Evolutionary conservation across 139 green algal species (phyloP).

Genomic region (Monoraphidium neglectum): DNA sequence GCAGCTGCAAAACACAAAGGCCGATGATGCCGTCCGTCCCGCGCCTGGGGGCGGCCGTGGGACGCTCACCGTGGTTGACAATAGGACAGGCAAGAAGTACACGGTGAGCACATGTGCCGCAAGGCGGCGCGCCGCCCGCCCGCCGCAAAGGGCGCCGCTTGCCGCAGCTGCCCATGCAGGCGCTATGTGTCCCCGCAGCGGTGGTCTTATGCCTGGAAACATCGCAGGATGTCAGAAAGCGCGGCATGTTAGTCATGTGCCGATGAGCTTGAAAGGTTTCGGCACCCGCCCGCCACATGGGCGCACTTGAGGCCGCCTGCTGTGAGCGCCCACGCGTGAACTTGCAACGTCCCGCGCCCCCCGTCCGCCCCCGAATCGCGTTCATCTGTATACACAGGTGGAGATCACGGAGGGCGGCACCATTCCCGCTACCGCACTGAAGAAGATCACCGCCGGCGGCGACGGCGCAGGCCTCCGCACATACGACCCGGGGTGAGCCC

Average conservation of each 20-base stretch:
- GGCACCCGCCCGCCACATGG: background rate
- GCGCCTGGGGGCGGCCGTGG: constrained; percentile 64
- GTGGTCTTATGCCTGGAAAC: too few relatives aligned
- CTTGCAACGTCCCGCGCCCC: too few relatives aligned
- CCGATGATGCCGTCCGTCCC: constrained; percentile 39
- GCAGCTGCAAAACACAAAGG: constrained; percentile 3
- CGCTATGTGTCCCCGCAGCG: too few relatives aligned
- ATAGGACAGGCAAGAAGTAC: constrained; percentile 90
- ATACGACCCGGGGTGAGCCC: constrained; percentile 82
- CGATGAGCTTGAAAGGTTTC: background rate
- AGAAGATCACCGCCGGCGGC: constrained; percentile 89
- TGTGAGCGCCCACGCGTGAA: background rate
- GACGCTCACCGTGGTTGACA: constrained; percentile 83
- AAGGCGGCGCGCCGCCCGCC: too few relatives aligned
- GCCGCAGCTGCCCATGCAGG: too few relatives aligned
- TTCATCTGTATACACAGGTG: constrained; percentile 55
- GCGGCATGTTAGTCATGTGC: background rate
- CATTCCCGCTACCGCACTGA: constrained; percentile 84
- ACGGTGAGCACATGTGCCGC: constrained; percentile 35
- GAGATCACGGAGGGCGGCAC: constrained; percentile 85
- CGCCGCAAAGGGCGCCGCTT: too few relatives aligned
- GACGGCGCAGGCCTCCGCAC: constrained; percentile 85
- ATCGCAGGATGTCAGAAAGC: too few relatives aligned
- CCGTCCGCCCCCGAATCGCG: too few relatives aligned
- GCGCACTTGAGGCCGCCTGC: background rate